These are phyloP conservation scores for Colletotrichum sp. DNA, from an alignment of 2,329 filamentous ascomycete genomes.

Conservation along the genomic window DNA sequence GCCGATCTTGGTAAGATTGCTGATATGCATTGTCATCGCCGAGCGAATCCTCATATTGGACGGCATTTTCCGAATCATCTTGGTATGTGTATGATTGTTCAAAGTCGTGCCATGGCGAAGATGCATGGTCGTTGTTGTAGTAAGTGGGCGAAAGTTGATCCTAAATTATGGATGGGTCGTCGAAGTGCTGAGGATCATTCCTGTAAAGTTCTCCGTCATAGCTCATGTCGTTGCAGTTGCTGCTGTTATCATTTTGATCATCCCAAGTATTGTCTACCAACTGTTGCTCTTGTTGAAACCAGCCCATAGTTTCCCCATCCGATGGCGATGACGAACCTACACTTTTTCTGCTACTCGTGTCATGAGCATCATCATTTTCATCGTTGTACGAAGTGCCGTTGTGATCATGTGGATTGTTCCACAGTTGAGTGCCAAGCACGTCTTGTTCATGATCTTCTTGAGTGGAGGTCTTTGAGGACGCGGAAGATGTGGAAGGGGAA, in stretches of 20 bases:
- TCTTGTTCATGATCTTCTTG: background rate
- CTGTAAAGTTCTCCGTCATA: background rate
- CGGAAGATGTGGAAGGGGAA: background rate
- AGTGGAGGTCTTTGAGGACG: background rate
- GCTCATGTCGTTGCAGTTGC: background rate
- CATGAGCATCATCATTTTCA: background rate
- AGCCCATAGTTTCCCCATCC: background rate
- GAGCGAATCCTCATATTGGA: accelerated
- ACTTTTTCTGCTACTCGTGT: background rate
- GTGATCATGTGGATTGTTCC: accelerated
- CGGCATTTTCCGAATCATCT: accelerated
- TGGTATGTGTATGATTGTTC: background rate
- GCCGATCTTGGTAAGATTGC: background rate
- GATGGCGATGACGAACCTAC: background rate
- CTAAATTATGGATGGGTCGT: background rate
- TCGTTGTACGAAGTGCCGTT: background rate
- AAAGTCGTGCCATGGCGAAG: background rate
- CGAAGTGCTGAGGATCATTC: background rate
- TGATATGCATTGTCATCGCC: background rate
- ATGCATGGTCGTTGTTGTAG: background rate
- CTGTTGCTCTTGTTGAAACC: background rate
- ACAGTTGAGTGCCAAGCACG: too few relatives aligned
- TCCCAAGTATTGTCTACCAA: background rate
- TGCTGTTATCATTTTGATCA: background rate
- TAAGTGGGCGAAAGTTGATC: background rate